phyloP scores from a whole-genome alignment of 129 eudicot species.

The Tagetes erecta region DNA sequence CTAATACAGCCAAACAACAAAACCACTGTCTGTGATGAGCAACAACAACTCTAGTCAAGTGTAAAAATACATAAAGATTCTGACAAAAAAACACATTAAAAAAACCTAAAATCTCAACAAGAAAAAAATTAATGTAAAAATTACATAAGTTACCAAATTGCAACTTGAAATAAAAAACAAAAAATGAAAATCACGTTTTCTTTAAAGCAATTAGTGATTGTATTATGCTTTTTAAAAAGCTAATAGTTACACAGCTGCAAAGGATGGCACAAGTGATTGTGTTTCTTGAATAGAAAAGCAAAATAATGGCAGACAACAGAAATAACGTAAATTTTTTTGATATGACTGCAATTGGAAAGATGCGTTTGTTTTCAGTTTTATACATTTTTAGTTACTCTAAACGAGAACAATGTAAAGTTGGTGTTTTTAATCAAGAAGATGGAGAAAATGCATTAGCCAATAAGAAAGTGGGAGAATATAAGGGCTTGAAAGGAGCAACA shows the following conservation, averaged over 20 bases:
- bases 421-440: constrained; percentile 29
- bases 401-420: constrained; percentile 42
- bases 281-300: neutral
- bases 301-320: constrained; percentile 47
- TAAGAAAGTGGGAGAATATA: constrained; percentile 53
- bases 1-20: constrained; percentile 18
- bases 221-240: constrained; percentile 13
- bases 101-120: neutral
- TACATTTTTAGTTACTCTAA: constrained; percentile 32
- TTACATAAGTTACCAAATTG: neutral
- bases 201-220: neutral
- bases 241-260: constrained; percentile 19
- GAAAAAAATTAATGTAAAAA: neutral
- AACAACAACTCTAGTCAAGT: neutral
- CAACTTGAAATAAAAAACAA: neutral
- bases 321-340: constrained; percentile 27
- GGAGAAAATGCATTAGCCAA: constrained; percentile 32
- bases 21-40: constrained; percentile 2
- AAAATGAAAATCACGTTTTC: neutral
- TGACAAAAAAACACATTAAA: neutral
- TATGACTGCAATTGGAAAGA: constrained; percentile 41
- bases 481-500: constrained; percentile 41
- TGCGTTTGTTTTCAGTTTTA: constrained; percentile 23
- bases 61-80: neutral
- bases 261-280: constrained; percentile 8